Conservation (phyloP, 176 grass and related monocot genomes). For the Puya raimondii region DNA sequence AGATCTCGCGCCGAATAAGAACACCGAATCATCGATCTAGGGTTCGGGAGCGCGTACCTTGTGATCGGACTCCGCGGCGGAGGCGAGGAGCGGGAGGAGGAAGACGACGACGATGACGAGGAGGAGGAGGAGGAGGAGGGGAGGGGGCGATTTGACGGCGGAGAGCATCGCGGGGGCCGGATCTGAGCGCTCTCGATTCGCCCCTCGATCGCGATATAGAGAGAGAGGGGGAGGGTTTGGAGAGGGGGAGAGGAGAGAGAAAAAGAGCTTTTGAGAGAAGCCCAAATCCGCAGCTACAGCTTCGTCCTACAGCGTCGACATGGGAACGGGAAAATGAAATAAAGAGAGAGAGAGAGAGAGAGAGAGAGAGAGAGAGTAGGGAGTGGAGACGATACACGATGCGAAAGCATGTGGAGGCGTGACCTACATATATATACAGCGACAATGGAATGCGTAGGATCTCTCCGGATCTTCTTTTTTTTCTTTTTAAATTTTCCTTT, state of each 20-base stretch:
- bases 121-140: conserved; percentile 3
- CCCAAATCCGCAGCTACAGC: no score
- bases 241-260: conserved; percentile 3
- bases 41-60: conserved; percentile 36
- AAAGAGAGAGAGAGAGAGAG: no score
- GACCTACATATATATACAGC: no score
- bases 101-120: conserved; percentile 21
- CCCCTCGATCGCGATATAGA: background rate
- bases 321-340: no score
- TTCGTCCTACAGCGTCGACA: background rate
- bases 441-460: no score
- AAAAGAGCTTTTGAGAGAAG: background rate
- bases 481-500: no score
- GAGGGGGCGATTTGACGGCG: conserved; percentile 20
- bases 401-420: no score
- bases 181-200: background rate
- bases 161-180: conserved; percentile 22
- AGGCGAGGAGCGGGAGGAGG: conserved; percentile 22
- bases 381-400: no score
- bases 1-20: background rate
- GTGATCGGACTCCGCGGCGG: conserved; percentile 73
- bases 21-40: background rate
- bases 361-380: no score
- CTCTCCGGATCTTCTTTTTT: no score
- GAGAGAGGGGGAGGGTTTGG: conserved; percentile 4